Evolutionary conservation across 2,329 filamentous ascomycete genomes (phyloP).

Genomic region (Beauveria medogensis): DNA sequence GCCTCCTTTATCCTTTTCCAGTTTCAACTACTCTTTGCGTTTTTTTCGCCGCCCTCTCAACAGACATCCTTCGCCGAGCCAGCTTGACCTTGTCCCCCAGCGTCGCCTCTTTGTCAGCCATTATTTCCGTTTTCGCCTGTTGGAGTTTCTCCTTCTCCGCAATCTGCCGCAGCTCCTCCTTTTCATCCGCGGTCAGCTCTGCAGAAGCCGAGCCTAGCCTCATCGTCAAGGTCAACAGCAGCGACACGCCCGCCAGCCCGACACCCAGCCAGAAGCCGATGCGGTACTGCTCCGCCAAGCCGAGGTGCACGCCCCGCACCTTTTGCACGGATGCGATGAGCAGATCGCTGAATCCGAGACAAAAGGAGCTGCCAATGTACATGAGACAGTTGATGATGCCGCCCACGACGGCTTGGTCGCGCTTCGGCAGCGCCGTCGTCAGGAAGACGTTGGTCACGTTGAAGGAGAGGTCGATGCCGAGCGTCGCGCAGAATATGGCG

Average conservation of each 20-base stretch:
- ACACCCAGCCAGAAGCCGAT: conserved; percentile 50
- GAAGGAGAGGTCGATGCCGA: conserved; percentile 55
- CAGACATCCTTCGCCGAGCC: not conserved
- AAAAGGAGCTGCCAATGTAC: conserved; percentile 51
- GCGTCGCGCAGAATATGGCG: conserved; percentile 44
- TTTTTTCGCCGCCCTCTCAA: not conserved
- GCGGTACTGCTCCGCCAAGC: conserved; percentile 38
- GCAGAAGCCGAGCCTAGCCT: conserved; percentile 10
- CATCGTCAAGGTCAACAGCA: conserved; percentile 30
- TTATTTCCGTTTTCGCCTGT: not conserved
- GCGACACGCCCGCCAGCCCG: conserved; percentile 35
- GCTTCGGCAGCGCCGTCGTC: conserved; percentile 46
- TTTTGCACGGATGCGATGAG: conserved; percentile 30
- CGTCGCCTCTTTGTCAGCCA: not conserved
- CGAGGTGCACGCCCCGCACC: conserved; percentile 17
- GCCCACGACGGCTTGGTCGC: conserved; percentile 51
- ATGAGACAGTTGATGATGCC: conserved; percentile 51
- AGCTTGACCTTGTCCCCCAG: not conserved
- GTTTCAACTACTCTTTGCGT: too few relatives aligned
- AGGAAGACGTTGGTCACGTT: conserved; percentile 56
- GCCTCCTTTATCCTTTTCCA: too few relatives aligned
- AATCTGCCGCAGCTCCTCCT: conserved; percentile 5
- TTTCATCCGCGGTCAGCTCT: conserved; percentile 10
- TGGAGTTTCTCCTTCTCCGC: not conserved
- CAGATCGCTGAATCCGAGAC: conserved; percentile 52